Percentiles rank a stretch among this genome's conserved stretches.
phyloP scores from a whole-genome alignment of 345 rosid genomes.

The Geranium brycei region DNA sequence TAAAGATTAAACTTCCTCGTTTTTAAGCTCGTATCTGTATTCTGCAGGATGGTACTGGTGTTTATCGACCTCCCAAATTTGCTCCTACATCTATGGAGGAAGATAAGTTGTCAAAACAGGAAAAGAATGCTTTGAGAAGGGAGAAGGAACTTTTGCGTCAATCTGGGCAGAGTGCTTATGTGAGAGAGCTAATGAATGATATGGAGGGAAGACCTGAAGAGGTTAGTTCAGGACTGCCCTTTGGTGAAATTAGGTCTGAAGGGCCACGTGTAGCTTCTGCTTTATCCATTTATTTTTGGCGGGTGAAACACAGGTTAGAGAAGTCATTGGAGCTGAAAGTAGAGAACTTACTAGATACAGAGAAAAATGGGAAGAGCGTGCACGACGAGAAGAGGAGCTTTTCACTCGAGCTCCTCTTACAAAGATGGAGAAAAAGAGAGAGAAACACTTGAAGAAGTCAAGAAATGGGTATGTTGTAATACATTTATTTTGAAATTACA shows the following conservation, averaged over 20 bases:
- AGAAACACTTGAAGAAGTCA: constrained; percentile 61
- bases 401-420: constrained; percentile 64
- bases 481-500: not conserved
- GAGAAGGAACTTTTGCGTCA: constrained; percentile 43
- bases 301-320: constrained; percentile 37
- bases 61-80: constrained; percentile 62
- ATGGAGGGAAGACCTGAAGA: constrained; percentile 80
- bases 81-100: constrained; percentile 68
- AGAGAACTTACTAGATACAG: constrained; percentile 44
- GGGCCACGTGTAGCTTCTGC: too few relatives aligned
- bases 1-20: not conserved
- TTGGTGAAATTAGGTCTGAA: too few relatives aligned
- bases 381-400: constrained; percentile 60
- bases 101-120: constrained; percentile 59
- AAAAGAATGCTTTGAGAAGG: constrained; percentile 56
- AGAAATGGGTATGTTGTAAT: constrained; percentile 54
- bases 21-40: constrained; percentile 11
- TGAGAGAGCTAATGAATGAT: constrained; percentile 65
- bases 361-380: constrained; percentile 54
- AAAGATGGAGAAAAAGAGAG: constrained; percentile 54
- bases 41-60: constrained; percentile 37
- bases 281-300: too few relatives aligned
- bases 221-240: constrained; percentile 22
- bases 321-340: constrained; percentile 53
- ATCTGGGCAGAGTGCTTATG: constrained; percentile 42